Conservation (phyloP, 805 yeast genomes). For the Candida namnaoensis region DNA sequence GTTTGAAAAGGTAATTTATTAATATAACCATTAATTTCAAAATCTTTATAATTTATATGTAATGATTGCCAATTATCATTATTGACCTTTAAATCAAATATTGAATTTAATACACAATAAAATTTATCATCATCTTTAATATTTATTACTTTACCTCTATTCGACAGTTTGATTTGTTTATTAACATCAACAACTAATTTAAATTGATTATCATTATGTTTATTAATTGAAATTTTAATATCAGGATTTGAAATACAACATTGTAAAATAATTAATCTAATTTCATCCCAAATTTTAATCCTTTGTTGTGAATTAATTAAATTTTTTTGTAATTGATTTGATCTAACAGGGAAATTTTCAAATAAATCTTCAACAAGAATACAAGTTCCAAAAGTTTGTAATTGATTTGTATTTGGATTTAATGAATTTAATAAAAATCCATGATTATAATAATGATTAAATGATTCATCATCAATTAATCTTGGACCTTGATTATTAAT, state of each 20-base stretch:
- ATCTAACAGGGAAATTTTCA: constrained; percentile 34
- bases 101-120: constrained; percentile 11
- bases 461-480: neutral
- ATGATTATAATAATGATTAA: neutral
- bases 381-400: constrained; percentile 25
- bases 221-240: constrained; percentile 9
- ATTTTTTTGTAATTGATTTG: constrained; percentile 13
- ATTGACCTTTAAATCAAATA: constrained; percentile 20
- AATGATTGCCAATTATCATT: constrained; percentile 18
- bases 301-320: constrained; percentile 7
- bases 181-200: constrained; percentile 6
- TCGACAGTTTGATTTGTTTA: constrained; percentile 10
- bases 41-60: constrained; percentile 18
- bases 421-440: neutral
- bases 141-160: constrained; percentile 10
- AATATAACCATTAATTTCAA: constrained; percentile 27
- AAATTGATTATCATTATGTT: neutral
- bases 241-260: constrained; percentile 19
- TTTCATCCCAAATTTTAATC: constrained; percentile 13
- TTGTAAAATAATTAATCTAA: constrained; percentile 23
- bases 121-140: constrained; percentile 7
- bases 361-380: constrained; percentile 31
- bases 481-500: too few species aligned
- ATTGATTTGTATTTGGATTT: too few species aligned
- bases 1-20: constrained; percentile 26